Evolutionary conservation across 208 protist genomes (phyloP).

Genomic region (Angomonas deanei): DNA sequence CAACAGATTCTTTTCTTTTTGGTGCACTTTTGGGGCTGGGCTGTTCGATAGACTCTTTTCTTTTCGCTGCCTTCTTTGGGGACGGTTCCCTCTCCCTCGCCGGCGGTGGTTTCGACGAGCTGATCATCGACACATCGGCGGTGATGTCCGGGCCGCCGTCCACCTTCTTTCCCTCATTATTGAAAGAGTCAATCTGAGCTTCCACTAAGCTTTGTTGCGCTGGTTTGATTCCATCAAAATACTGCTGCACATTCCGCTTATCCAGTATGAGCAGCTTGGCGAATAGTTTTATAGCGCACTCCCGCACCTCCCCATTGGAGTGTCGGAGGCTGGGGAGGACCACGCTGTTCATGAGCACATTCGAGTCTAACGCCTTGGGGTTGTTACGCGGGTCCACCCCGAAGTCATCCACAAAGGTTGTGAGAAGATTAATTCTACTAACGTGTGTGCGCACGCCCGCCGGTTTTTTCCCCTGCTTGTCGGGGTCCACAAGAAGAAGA

Average conservation of each 20-base stretch:
- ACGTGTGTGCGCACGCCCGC: conserved; percentile 46
- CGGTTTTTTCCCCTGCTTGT: conserved; percentile 57
- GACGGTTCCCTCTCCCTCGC: too few species aligned
- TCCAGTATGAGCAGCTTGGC: conserved; percentile 52
- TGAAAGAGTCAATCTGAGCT: conserved; percentile 37
- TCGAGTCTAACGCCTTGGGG: conserved; percentile 38
- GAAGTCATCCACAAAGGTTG: conserved; percentile 62
- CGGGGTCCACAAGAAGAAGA: conserved; percentile 48
- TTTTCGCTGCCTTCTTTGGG: too few species aligned
- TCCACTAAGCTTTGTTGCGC: conserved; percentile 70
- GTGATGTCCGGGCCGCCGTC: not conserved
- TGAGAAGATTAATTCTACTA: conserved; percentile 63
- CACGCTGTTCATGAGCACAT: conserved; percentile 39
- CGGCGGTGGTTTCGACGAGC: too few species aligned
- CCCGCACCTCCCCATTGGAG: conserved; percentile 73
- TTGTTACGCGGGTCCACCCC: conserved; percentile 25
- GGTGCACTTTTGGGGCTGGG: too few species aligned
- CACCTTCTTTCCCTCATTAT: conserved; percentile 14
- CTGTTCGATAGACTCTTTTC: too few species aligned
- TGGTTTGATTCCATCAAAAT: conserved; percentile 61
- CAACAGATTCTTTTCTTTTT: not conserved
- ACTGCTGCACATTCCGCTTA: conserved; percentile 13
- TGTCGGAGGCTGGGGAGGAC: conserved; percentile 68
- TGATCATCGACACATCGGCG: not conserved
- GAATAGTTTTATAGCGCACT: conserved; percentile 62